Percentiles rank a stretch among this genome's conserved stretches.
phyloP scores from a whole-genome alignment of 1,139 yeast genomes.

The Blastobotrys indianensis region DNA sequence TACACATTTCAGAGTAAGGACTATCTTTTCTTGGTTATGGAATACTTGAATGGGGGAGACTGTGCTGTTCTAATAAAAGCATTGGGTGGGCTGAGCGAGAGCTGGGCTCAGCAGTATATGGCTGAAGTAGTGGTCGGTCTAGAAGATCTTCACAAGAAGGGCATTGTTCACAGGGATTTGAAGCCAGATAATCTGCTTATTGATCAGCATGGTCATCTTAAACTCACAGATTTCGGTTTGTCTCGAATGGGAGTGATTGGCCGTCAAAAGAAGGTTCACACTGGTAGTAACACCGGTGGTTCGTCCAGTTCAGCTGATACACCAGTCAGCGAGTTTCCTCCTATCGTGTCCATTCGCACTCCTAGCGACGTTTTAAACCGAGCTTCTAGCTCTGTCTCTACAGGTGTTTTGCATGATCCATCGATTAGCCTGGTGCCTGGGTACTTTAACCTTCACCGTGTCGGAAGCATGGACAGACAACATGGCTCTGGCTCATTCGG shows the following conservation, averaged over 20 bases:
- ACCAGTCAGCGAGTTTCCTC: not conserved
- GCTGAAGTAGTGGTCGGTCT: constrained; percentile 92
- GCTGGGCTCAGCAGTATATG: constrained; percentile 79
- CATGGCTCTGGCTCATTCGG: not conserved
- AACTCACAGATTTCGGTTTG: constrained; percentile 90
- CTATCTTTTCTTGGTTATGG: constrained; percentile 90
- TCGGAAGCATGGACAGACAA: not conserved
- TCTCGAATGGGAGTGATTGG: constrained; percentile 85
- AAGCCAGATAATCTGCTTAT: constrained; percentile 92
- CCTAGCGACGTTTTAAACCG: not conserved
- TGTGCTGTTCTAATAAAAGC: constrained; percentile 79
- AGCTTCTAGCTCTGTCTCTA: not conserved
- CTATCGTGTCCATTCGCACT: not conserved
- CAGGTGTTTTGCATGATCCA: constrained; percentile 20
- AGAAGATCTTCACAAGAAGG: constrained; percentile 78
- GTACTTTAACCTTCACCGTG: constrained; percentile 22
- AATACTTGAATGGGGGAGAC: constrained; percentile 93
- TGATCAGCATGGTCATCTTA: constrained; percentile 81
- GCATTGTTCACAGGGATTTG: constrained; percentile 89
- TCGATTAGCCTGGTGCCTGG: constrained; percentile 31
- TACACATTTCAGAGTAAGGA: constrained; percentile 87
- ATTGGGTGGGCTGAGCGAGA: constrained; percentile 72
- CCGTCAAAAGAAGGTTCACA: constrained; percentile 47
- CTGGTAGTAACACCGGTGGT: not conserved
- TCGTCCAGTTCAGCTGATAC: not conserved